Base-by-base conservation (phyloP, 179 eudicot genomes). In the Gypsophila paniculata region DNA sequence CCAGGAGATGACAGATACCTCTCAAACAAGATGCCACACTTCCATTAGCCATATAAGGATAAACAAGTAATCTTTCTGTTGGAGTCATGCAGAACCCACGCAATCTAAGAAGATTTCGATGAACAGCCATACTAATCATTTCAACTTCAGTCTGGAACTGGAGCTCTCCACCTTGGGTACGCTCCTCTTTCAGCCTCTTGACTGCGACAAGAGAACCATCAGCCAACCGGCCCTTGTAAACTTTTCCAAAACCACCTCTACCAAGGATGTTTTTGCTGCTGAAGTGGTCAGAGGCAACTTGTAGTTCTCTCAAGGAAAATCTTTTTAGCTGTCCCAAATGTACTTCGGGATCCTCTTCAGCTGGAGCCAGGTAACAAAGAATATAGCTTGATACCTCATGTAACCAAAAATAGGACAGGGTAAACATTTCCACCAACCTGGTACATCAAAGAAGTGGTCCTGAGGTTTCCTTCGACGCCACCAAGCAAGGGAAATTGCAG, bases 71-170 rank as follows among this genome's bases (percentile, higher is more conserved):
- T 57, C 81, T 74, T 75, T 81, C 81, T 1, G 83, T 80, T 34
- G 84, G 84, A 7, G 84, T 81, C 84, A 81, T 81, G 76, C 84
- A 81, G 68, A 81, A 81, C 7, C 84, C 84, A 62, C 81, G 81
- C 72, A 81, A 48, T 46, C 84, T 78, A 71, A 81, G 84, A 62
- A 81, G 78, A 67, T 81, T 81, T 13, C 84, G 73, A 71, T 81
- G 84, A 57, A 81, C 84, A 69, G 83, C 83, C 83, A 80, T 80
- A 54, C 83, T 80, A 65, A 80, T 80, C 83, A 80, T 76, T 65
- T 80, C 83, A 57, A 80, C 78, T 69, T 80, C 83, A 69, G 83
- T 80, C 68, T 80, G 83, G 59, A 80, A 80, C 71, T 80, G 83
- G 63, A 80, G 83, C 44, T 80, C 78, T 49, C 83, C 83, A 49